Evolutionary conservation across 345 rosid genomes (phyloP).

Genomic region (Salix dunnii): DNA sequence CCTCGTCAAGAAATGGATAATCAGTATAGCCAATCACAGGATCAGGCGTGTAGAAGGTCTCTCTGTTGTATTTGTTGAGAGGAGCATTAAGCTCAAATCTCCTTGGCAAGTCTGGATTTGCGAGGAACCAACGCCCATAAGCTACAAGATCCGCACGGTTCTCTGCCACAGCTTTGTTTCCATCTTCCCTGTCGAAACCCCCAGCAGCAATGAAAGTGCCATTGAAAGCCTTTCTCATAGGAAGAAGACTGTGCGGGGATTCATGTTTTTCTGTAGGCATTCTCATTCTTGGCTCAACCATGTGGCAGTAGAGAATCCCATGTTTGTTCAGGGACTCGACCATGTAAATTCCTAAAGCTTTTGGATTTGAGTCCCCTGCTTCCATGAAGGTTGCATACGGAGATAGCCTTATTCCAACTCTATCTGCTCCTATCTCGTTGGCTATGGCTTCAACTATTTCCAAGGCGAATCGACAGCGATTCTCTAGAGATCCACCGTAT

Average conservation of each 20-base stretch:
- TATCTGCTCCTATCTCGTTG: slow-evolving; percentile 57
- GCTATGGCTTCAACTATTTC: slow-evolving; percentile 59
- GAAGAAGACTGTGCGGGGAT: slow-evolving; percentile 35
- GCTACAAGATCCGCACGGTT: slow-evolving; percentile 49
- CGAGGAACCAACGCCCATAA: slow-evolving; percentile 52
- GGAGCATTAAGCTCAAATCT: slow-evolving; percentile 53
- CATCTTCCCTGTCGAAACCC: slow-evolving; percentile 46
- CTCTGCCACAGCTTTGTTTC: slow-evolving; percentile 41
- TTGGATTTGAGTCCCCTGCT: slow-evolving; percentile 57
- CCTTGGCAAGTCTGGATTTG: slow-evolving; percentile 68
- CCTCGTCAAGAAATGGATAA: slow-evolving; percentile 50
- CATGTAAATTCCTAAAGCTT: slow-evolving; percentile 56
- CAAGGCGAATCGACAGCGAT: slow-evolving; percentile 50
- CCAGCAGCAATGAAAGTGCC: slow-evolving; percentile 61
- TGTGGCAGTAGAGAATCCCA: slow-evolving; percentile 58
- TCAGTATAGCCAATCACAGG: slow-evolving; percentile 57
- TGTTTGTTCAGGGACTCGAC: slow-evolving; percentile 49
- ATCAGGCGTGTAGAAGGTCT: slow-evolving; percentile 47
- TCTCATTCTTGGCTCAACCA: slow-evolving; percentile 63
- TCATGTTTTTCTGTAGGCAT: slow-evolving; percentile 19
- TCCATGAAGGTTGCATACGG: slow-evolving; percentile 51
- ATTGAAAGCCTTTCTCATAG: slow-evolving; percentile 54
- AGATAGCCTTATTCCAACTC: slow-evolving; percentile 59
- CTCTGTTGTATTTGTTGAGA: slow-evolving; percentile 47
- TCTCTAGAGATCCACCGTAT: slow-evolving; percentile 61